Evolutionary conservation across 129 eudicot genomes (phyloP), one percentile per base, ranked within the genome.

Genomic region (Chrysanthemum makinoi): DNA sequence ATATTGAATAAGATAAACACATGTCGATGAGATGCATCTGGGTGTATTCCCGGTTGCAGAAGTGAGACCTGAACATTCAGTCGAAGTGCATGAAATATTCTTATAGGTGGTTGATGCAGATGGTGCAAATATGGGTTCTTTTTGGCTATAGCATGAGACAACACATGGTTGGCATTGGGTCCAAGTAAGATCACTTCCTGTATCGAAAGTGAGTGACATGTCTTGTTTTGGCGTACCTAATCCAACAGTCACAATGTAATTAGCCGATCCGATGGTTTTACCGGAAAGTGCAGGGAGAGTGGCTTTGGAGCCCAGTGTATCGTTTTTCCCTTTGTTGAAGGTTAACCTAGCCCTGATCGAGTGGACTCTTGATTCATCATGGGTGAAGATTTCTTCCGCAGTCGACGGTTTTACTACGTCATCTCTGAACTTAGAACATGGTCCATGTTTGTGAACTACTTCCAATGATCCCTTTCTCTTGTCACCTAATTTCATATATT

Each of bases 111-210:
- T 66, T 6, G 98, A 93, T 11, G 69, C 2, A 0, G 82, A 64
- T 3, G 98, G 98, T 74, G 84, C 62, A 58, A 87, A 87, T 50
- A 85, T 83, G 57, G 95, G 80, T 0, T 93, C 88, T 18, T 79
- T 58, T 49, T 93, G 98, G 5, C 28, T 14, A 72, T 89, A 87
- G 71, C 98, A 93, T 0, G 81, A 72, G 2, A 20, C 3, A 0
- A 61, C 83, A 28, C 98, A 93, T 2, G 98, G 96, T 49, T 86
- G 67, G 57, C 98, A 93, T 22, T 93, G 98, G 2, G 93, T 89
- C 98, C 98, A 93, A 0, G 96, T 89, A 4, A 93, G 68, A 50
- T 87, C 95, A 22, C 96, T 89, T 7, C 98, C 96, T 0, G 98
- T 93, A 81, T 93, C 98, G 19, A 93, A 93, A 11, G 85, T 64